phyloP scores from a whole-genome alignment of 768 basidiomycete genomes.

The Boletus bicolor region DNA sequence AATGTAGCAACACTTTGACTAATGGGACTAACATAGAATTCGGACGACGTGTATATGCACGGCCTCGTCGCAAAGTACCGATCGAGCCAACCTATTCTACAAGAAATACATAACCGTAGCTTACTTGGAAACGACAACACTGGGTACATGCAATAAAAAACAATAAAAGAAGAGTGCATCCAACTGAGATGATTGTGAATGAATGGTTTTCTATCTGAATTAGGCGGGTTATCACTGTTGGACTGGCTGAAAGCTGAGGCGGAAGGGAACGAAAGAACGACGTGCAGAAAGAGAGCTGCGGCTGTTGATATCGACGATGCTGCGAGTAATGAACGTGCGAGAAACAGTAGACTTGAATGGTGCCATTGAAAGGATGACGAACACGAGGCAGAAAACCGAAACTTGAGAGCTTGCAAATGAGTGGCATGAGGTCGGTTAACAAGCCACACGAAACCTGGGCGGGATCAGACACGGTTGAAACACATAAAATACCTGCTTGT shows the following conservation, averaged over 20 bases:
- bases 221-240: background rate
- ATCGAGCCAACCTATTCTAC: constrained; percentile 13
- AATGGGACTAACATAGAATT: constrained; percentile 4
- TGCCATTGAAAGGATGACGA: background rate
- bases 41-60: background rate
- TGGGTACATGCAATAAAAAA: constrained; percentile 18
- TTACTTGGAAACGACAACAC: constrained; percentile 14
- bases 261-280: constrained; percentile 6
- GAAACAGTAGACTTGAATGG: constrained; percentile 2
- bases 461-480: constrained; percentile 1
- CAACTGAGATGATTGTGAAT: constrained; percentile 11
- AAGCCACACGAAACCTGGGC: background rate
- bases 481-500: background rate
- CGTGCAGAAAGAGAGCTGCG: constrained; percentile 1
- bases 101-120: constrained; percentile 14
- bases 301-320: constrained; percentile 2
- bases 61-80: background rate
- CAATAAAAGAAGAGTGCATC: constrained; percentile 12
- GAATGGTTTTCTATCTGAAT: constrained; percentile 12
- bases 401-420: background rate
- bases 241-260: background rate
- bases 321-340: constrained; percentile 5
- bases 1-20: background rate
- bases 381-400: background rate
- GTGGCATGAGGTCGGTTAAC: background rate